phyloP scores from a whole-genome alignment of 306 rosid genomes.

The Fragaria iinumae region DNA sequence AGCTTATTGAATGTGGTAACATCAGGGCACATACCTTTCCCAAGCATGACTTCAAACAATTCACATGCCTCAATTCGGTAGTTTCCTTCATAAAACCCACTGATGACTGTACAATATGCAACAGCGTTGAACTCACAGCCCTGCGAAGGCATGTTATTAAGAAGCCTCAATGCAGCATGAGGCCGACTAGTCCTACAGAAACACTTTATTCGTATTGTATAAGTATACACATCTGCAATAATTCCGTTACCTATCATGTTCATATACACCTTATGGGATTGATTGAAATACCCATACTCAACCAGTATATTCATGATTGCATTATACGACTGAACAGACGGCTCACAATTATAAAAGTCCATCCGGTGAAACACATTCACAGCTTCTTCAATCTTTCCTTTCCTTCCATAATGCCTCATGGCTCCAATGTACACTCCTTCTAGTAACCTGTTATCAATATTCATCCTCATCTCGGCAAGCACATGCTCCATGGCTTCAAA shows the following conservation, averaged over 20 bases:
- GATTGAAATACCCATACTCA: slow-evolving; percentile 55
- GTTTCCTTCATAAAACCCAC: slow-evolving; percentile 63
- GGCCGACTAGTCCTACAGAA: slow-evolving; percentile 75
- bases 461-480: slow-evolving; percentile 56
- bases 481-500: slow-evolving; percentile 74
- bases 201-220: slow-evolving; percentile 77
- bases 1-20: slow-evolving; percentile 79
- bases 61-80: slow-evolving; percentile 41
- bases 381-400: slow-evolving; percentile 79
- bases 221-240: slow-evolving; percentile 70
- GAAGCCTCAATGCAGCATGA: slow-evolving; percentile 66
- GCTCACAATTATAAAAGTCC: slow-evolving; percentile 79
- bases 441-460: slow-evolving; percentile 44
- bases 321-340: slow-evolving; percentile 71
- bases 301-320: slow-evolving; percentile 71
- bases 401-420: slow-evolving; percentile 72
- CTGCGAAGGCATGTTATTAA: slow-evolving; percentile 62
- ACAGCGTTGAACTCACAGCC: slow-evolving; percentile 75
- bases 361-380: slow-evolving; percentile 73
- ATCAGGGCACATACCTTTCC: slow-evolving; percentile 50
- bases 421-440: slow-evolving; percentile 80
- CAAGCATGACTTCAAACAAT: slow-evolving; percentile 74
- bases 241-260: slow-evolving; percentile 68
- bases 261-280: slow-evolving; percentile 81
- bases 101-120: slow-evolving; percentile 70